Evolutionary conservation across 2,329 filamentous ascomycete genomes (phyloP).

Genomic region (Microdochium nivale): DNA sequence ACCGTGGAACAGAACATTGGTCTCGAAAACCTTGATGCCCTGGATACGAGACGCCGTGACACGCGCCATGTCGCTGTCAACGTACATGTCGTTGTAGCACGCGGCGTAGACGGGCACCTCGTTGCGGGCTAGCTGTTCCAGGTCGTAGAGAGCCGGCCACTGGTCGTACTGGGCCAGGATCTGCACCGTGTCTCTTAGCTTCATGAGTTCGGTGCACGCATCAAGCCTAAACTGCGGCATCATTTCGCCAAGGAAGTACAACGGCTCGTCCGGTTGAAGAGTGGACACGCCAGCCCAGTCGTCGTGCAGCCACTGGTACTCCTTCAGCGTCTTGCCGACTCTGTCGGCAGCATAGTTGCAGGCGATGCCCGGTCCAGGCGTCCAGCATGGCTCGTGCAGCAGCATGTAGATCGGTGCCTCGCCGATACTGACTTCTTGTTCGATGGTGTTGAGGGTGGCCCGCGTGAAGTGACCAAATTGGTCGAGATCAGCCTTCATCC

Average conservation of each 20-base stretch:
- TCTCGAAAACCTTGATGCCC: conserved; percentile 72
- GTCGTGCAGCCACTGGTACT: conserved; percentile 43
- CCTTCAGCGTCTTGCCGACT: conserved; percentile 39
- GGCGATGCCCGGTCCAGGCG: conserved; percentile 51
- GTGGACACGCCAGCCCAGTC: conserved; percentile 28
- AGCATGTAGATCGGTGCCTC: conserved; percentile 75
- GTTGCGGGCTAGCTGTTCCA: conserved; percentile 64
- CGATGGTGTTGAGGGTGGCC: conserved; percentile 60
- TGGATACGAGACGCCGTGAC: conserved; percentile 69
- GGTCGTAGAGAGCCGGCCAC: conserved; percentile 74
- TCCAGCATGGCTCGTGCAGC: conserved; percentile 84
- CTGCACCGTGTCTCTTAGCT: conserved; percentile 60
- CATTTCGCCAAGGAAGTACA: conserved; percentile 90
- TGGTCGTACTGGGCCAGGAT: conserved; percentile 57
- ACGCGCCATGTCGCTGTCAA: conserved; percentile 66
- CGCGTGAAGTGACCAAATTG: conserved; percentile 68
- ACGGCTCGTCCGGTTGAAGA: conserved; percentile 32
- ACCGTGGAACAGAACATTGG: conserved; percentile 82
- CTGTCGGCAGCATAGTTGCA: conserved; percentile 71
- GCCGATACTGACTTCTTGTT: conserved; percentile 62
- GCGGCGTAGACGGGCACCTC: conserved; percentile 80
- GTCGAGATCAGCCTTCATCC: conserved; percentile 63
- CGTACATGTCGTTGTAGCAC: conserved; percentile 89
- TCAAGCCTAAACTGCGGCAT: conserved; percentile 81
- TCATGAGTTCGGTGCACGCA: conserved; percentile 65